Base-by-base conservation (phyloP, 805 yeast species). In the Osmozyma mogii region DNA sequence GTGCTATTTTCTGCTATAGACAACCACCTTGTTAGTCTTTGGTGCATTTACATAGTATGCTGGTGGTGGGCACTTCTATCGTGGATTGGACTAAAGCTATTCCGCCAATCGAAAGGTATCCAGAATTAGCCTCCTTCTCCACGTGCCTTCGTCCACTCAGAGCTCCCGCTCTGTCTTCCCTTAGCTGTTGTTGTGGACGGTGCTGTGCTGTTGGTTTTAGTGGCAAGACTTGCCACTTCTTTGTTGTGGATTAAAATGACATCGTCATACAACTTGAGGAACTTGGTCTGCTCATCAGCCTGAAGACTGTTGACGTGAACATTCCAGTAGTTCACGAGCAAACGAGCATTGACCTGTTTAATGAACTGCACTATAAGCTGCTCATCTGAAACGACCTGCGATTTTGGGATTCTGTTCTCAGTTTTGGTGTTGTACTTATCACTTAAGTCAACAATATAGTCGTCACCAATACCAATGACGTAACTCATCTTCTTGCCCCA, bases 401-500 rank as follows among this genome's bases (percentile, higher is more conserved):
- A 19, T 18, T 45, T 41, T 22, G 43, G 32, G 18, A 58, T 47
- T 18, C 41, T 54, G 33, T 47, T 52, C 6, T 41, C 46, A 4
- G 34, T 28, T n/a, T 27, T 33, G n/a, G 58, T 63, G 17, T 85
- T 70, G 43, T 89, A 88, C 37, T 84, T 71, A 8, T 53, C 50
- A 15, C 87, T 72, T 17, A 89, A 78, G 50, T 89, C 96, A 1
- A 61, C 51, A 2, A 78, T 62, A 20, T 85, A 85, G 23, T 63
- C 62, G 9, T 63, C 64, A 27, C 77, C 68, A 31, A 80, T 67
- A 0, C 84, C 96, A 32, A 89, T 58, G 2, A 77, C 81, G 54
- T 84, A 85, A 30, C 95, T 81, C 96, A 89, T 89, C 36, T 74
- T 74, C 56, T 89, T 89, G 18, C 89, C 94, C 96, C 97, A 88